Conservation (phyloP, 2,329 filamentous ascomycete species). For the Colletotrichum cuscutae region DNA sequence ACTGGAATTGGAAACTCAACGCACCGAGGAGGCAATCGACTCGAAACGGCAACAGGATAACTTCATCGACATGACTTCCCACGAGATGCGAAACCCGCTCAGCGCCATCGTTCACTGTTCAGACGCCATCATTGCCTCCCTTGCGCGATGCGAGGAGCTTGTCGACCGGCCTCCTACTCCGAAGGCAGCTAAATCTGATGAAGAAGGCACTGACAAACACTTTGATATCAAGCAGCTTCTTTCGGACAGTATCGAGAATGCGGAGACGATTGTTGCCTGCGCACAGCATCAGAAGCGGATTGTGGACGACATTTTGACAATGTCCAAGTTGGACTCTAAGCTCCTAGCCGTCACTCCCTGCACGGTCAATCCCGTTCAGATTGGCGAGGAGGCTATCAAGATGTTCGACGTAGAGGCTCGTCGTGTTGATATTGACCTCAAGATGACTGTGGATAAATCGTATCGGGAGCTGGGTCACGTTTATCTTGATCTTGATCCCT, state of each 20-base stretch:
- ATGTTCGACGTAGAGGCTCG: constrained; percentile 83
- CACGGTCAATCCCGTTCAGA: constrained; percentile 72
- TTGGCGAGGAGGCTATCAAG: constrained; percentile 75
- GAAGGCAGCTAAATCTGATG: not conserved
- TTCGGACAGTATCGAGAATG: constrained; percentile 74
- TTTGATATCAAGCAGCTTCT: constrained; percentile 55
- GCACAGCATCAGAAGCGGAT: constrained; percentile 84
- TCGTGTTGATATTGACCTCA: constrained; percentile 74
- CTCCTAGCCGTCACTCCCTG: constrained; percentile 78
- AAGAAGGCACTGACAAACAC: constrained; percentile 12
- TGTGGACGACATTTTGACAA: constrained; percentile 78
- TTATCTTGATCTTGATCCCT: constrained; percentile 77
- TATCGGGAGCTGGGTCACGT: constrained; percentile 68
- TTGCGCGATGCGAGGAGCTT: constrained; percentile 56
- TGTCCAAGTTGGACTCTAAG: constrained; percentile 81
- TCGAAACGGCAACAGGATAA: constrained; percentile 78
- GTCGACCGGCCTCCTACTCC: constrained; percentile 36
- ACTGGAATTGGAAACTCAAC: constrained; percentile 58
- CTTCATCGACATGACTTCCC: constrained; percentile 81
- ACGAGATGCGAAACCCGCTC: constrained; percentile 80
- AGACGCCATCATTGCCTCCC: constrained; percentile 71
- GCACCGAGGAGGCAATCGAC: constrained; percentile 66
- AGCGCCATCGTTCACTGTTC: constrained; percentile 80
- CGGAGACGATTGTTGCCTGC: constrained; percentile 81
- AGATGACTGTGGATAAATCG: constrained; percentile 71